Evolutionary conservation across 164 flowering plant genomes (phyloP).

Genomic region (Cinnamomum chago): DNA sequence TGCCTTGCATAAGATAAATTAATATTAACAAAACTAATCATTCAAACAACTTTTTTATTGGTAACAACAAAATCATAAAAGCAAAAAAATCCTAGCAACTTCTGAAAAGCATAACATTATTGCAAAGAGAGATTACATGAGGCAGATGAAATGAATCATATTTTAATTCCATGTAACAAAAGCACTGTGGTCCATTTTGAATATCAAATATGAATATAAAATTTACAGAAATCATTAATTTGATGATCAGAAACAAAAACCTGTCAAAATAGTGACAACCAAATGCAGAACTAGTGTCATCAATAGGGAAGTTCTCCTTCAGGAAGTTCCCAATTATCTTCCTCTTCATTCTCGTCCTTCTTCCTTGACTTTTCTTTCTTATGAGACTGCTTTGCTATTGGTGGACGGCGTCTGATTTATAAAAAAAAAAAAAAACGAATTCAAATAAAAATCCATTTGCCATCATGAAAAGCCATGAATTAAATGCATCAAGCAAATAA

Average conservation of each 20-base stretch:
- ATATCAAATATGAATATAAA: neutral
- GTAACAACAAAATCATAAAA: neutral
- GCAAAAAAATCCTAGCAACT: neutral
- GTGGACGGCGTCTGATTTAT: conserved; percentile 21
- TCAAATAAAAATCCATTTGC: neutral
- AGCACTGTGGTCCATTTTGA: neutral
- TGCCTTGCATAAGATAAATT: neutral
- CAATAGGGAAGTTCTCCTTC: conserved; percentile 13
- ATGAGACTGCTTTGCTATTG: conserved; percentile 6
- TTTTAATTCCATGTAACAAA: neutral
- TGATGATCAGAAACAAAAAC: neutral
- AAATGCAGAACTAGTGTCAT: neutral
- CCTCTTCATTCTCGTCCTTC: conserved; percentile 21
- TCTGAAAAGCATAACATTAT: neutral
- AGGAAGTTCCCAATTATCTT: conserved; percentile 36
- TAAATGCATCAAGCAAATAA: neutral
- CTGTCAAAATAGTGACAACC: neutral
- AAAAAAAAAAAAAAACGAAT: neutral
- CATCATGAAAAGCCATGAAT: neutral
- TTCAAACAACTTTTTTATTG: too few relatives aligned
- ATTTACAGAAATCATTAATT: neutral
- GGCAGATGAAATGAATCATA: neutral
- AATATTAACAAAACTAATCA: neutral
- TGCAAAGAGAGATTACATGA: neutral
- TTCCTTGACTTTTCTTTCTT: conserved; percentile 14